A percentile compares a stretch with the other conserved stretches of the same genome.
phyloP scores from a whole-genome alignment of 2,329 filamentous ascomycete species.

The Xenosphaeropsis pyriputrescens region DNA sequence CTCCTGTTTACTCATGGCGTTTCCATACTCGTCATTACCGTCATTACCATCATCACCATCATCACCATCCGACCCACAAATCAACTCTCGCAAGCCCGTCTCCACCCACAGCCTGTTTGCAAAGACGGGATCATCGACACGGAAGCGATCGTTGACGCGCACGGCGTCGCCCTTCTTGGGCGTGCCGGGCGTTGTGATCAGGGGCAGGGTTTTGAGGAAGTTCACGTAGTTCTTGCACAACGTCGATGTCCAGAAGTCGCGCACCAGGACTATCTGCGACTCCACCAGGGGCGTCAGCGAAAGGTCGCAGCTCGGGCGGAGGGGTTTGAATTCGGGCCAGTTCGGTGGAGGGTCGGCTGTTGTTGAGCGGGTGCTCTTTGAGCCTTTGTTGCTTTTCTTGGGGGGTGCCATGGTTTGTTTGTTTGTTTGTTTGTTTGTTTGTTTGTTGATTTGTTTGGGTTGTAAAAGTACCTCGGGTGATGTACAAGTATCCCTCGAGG shows the following conservation, averaged over 20 bases:
- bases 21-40: constrained; percentile 7
- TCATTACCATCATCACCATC: constrained; percentile 4
- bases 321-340: constrained; percentile 45
- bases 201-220: constrained; percentile 42
- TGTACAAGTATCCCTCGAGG: too few relatives aligned
- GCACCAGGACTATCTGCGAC: constrained; percentile 48
- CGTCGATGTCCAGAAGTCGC: constrained; percentile 43
- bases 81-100: constrained; percentile 52
- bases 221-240: constrained; percentile 50
- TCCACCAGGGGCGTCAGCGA: constrained; percentile 34
- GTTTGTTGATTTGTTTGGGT: too few relatives aligned
- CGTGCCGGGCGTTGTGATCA: constrained; percentile 48
- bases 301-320: constrained; percentile 38
- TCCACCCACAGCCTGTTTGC: constrained; percentile 62
- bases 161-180: constrained; percentile 55
- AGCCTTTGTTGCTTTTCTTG: background rate
- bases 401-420: background rate
- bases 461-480: too few relatives aligned
- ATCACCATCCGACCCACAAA: constrained; percentile 8
- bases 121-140: constrained; percentile 63
- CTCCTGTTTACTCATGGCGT: constrained; percentile 9
- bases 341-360: constrained; percentile 23
- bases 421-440: too few relatives aligned
- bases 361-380: background rate
- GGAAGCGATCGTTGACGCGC: constrained; percentile 80